Conservation (phyloP, 2,329 filamentous ascomycete species). For the Sporothrix brunneoviolacea region DNA sequence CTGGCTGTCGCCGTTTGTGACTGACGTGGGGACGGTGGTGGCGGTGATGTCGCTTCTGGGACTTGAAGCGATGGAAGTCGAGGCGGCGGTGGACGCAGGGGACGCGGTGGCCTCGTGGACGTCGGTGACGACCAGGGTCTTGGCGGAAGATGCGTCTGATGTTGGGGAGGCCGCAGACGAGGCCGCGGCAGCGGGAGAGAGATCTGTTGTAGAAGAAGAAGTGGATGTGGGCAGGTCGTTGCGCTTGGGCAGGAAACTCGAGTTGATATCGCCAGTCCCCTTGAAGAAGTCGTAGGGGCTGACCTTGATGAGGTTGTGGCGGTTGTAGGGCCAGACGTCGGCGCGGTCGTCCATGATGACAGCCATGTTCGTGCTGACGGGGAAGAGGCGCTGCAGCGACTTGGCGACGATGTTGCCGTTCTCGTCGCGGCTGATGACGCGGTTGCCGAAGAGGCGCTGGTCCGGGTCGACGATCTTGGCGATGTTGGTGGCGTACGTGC, state of each 20-base stretch:
- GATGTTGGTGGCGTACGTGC: slow-evolving; percentile 90
- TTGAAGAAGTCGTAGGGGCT: slow-evolving; percentile 96
- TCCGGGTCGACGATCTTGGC: slow-evolving; percentile 89
- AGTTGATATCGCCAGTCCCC: slow-evolving; percentile 97
- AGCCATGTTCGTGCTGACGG: slow-evolving; percentile 97
- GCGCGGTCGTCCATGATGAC: slow-evolving; percentile 97
- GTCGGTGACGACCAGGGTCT: background rate
- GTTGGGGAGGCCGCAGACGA: background rate
- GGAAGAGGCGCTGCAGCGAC: slow-evolving; percentile 83
- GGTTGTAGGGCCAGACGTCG: slow-evolving; percentile 90
- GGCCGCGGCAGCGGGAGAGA: background rate
- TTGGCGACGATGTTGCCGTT: slow-evolving; percentile 91
- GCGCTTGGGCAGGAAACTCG: slow-evolving; percentile 85
- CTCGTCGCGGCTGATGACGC: slow-evolving; percentile 93
- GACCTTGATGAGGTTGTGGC: slow-evolving; percentile 88
- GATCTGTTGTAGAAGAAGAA: background rate
- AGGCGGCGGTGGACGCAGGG: background rate
- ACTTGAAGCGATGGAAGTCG: background rate
- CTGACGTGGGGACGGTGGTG: slow-evolving; percentile 7
- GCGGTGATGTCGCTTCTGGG: background rate
- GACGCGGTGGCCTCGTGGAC: background rate
- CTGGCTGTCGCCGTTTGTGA: slow-evolving; percentile 7
- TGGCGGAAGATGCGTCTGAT: background rate
- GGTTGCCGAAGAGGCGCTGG: slow-evolving; percentile 81
- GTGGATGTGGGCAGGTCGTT: slow-evolving; percentile 38